Base-by-base conservation (phyloP, 345 rosid species). In the Bruguiera parviflora region DNA sequence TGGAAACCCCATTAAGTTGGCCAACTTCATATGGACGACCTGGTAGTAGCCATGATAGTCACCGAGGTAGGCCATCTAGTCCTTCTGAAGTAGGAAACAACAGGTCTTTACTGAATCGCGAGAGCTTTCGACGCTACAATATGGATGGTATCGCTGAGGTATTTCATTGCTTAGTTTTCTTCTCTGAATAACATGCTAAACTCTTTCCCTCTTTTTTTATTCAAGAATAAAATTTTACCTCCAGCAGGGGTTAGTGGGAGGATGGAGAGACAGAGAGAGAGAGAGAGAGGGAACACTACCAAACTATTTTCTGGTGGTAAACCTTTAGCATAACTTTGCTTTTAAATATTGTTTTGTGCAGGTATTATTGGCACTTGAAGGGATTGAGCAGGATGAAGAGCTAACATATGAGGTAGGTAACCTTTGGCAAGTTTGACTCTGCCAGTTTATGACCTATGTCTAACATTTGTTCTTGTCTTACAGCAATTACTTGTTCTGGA, bases 101-200 rank as follows among this genome's bases (percentile, higher is more conserved):
- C 28, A 84, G 63, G 72, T 79, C 89, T 58, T 69, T 78, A 67
- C 53, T 72, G 10, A 89, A 83, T 69, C 78, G 73, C 39, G 92
- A 87, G 61, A 82, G 85, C 75, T 86, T 89, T 69, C 79, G 71
- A 51, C 85, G 73, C 66, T 89, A 82, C 81, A 85, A 74, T 76
- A 79, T 85, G 85, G 93, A 87, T 75, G 99, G 94, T 57, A 85
- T 92, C 78, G 90, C 96, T 15, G 99, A 89, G 98, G 98, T 94
- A 83, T 37, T 31, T 70, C 32, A 55, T 63, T 19, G 32, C 22
- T 53, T 9, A 33, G 6, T 32, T 55, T 16, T 29, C 29, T 27
- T 27, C 18, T 20, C 9, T 31, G 11, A 15, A 16, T n/a, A 35
- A 72, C 22, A 56, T 11, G 31, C 49, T 43, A 43, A 43, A 43